phyloP scores from a whole-genome alignment of 2,329 filamentous ascomycete genomes.

The Seiridium cupressi region DNA sequence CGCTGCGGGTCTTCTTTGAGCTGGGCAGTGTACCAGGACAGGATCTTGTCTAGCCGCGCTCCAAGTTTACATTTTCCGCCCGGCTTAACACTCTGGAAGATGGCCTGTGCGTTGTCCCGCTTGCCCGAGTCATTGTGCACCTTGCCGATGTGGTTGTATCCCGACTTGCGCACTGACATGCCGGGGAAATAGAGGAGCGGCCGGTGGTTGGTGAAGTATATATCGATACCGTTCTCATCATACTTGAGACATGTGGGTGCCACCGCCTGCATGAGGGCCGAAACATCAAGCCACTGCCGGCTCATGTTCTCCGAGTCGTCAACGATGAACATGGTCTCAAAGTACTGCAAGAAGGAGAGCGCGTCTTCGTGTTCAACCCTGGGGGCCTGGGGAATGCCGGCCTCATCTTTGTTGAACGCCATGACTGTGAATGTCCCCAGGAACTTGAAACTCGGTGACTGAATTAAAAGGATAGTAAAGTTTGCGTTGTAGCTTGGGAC shows the following conservation, averaged over 20 bases:
- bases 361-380: slow-evolving; percentile 41
- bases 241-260: slow-evolving; percentile 66
- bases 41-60: slow-evolving; percentile 10
- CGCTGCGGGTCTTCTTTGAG: slow-evolving; percentile 1
- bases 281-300: slow-evolving; percentile 62
- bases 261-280: slow-evolving; percentile 59
- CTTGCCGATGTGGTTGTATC: slow-evolving; percentile 22
- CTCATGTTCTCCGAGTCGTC: slow-evolving; percentile 72
- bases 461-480: too few species aligned
- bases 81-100: slow-evolving; percentile 19
- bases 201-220: slow-evolving; percentile 69
- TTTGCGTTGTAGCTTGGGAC: too few species aligned
- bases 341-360: slow-evolving; percentile 62
- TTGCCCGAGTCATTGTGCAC: slow-evolving; percentile 14
- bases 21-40: slow-evolving; percentile 21
- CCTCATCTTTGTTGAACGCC: slow-evolving; percentile 16
- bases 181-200: slow-evolving; percentile 15
- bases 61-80: slow-evolving; percentile 18
- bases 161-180: slow-evolving; percentile 7
- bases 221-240: slow-evolving; percentile 68
- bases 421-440: neutral
- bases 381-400: slow-evolving; percentile 18
- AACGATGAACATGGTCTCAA: slow-evolving; percentile 74
- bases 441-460: neutral
- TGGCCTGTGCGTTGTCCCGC: slow-evolving; percentile 24